These are phyloP conservation scores for Gremmenia infestans DNA, from an alignment of 2,329 filamentous ascomycete genomes.

Conservation along the genomic window DNA sequence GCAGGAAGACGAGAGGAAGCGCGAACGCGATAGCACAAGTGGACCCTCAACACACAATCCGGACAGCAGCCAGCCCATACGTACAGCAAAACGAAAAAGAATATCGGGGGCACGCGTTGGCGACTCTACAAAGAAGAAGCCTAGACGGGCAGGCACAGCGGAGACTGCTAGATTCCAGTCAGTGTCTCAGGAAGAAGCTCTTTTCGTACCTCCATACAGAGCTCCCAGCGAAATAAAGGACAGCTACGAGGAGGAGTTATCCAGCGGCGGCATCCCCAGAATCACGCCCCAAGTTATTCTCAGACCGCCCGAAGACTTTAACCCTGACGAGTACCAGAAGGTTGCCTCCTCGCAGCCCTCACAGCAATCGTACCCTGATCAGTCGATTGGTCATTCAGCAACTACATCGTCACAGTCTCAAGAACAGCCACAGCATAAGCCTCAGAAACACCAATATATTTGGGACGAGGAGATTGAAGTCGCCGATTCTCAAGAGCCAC, in stretches of 20 bases:
- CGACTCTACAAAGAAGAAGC: conserved; percentile 6
- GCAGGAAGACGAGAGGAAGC: neutral
- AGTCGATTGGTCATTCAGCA: neutral
- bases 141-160: conserved; percentile 4
- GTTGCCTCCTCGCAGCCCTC: neutral
- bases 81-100: conserved; percentile 16
- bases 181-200: conserved; percentile 8
- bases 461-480: conserved; percentile 21
- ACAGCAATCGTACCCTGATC: neutral
- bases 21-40: neutral
- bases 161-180: conserved; percentile 8
- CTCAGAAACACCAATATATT: conserved; percentile 5
- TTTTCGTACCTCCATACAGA: neutral
- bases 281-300: conserved; percentile 8
- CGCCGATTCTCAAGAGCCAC: conserved; percentile 20
- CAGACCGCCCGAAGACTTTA: conserved; percentile 11
- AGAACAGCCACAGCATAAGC: neutral
- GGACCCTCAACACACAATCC: neutral
- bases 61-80: conserved; percentile 16
- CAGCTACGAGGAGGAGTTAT: conserved; percentile 24
- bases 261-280: neutral
- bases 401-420: conserved; percentile 4
- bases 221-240: conserved; percentile 20
- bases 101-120: neutral
- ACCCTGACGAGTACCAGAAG: conserved; percentile 10